phyloP scores from a whole-genome alignment of 2,329 filamentous ascomycete species.

The Fusarium subtropicale region DNA sequence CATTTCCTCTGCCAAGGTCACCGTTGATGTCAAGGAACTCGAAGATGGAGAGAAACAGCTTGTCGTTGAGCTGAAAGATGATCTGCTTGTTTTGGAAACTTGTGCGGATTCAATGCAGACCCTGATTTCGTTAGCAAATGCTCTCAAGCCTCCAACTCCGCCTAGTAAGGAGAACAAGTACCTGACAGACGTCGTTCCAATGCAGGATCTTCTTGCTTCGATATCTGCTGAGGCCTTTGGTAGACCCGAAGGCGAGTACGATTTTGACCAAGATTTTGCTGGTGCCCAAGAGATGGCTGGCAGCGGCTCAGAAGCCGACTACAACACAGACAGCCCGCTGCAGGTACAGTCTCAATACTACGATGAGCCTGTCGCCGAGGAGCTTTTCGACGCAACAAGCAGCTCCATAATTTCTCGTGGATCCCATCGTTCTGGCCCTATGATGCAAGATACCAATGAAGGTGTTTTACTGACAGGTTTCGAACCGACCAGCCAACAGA shows the following conservation, averaged over 20 bases:
- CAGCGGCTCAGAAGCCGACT: constrained; percentile 50
- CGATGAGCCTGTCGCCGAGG: constrained; percentile 57
- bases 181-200: constrained; percentile 84
- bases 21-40: constrained; percentile 68
- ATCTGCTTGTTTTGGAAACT: constrained; percentile 90
- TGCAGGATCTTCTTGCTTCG: constrained; percentile 89
- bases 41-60: constrained; percentile 72
- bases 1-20: constrained; percentile 82
- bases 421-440: constrained; percentile 28
- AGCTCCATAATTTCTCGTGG: constrained; percentile 47
- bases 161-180: constrained; percentile 88
- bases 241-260: constrained; percentile 69
- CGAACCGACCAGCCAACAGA: constrained; percentile 47
- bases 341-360: constrained; percentile 62
- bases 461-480: constrained; percentile 53
- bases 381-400: constrained; percentile 62
- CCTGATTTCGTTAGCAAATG: constrained; percentile 81
- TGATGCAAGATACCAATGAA: constrained; percentile 54
- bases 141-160: constrained; percentile 83
- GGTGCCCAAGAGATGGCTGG: constrained; percentile 63
- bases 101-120: constrained; percentile 98
- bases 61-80: constrained; percentile 84
- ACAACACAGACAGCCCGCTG: constrained; percentile 52
- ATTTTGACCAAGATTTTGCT: constrained; percentile 72
- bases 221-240: constrained; percentile 88